Evolutionary conservation across 78 protist genomes (phyloP).

Genomic region (Salpingoeca rosetta): DNA sequence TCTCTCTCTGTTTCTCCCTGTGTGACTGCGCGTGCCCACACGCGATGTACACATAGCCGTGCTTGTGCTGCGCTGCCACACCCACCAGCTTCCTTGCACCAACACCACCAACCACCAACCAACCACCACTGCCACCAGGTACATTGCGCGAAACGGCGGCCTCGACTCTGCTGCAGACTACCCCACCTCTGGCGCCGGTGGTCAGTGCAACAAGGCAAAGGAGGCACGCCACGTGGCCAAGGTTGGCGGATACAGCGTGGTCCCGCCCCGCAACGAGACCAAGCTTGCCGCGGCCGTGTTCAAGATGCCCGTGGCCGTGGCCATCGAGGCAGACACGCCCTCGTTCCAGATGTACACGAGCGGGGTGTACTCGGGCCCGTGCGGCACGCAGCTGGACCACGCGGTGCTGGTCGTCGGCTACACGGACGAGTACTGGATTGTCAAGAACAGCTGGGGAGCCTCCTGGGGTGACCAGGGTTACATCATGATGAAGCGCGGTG

Average conservation of each 20-base stretch:
- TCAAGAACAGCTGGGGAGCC: constrained; percentile 60
- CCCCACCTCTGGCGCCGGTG: background rate
- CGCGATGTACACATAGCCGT: too few relatives aligned
- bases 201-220: constrained; percentile 1
- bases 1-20: too few relatives aligned
- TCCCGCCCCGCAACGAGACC: background rate
- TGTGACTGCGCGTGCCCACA: too few relatives aligned
- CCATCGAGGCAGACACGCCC: constrained; percentile 46
- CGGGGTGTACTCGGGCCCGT: constrained; percentile 44
- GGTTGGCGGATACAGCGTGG: background rate
- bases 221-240: background rate
- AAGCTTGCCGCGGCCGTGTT: constrained; percentile 24
- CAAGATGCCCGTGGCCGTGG: constrained; percentile 49
- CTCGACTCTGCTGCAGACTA: background rate
- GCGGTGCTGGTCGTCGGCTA: constrained; percentile 57
- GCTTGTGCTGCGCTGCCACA: too few relatives aligned
- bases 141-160: background rate
- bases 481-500: constrained; percentile 54
- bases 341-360: constrained; percentile 42
- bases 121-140: background rate
- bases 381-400: constrained; percentile 53
- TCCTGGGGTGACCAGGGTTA: constrained; percentile 67
- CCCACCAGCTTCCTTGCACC: too few relatives aligned
- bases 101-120: too few relatives aligned
- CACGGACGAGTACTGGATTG: constrained; percentile 57